A percentile compares a stretch with the other conserved stretches of the same genome.
phyloP scores from a whole-genome alignment of 129 eudicot genomes.

The Arctium minus region DNA sequence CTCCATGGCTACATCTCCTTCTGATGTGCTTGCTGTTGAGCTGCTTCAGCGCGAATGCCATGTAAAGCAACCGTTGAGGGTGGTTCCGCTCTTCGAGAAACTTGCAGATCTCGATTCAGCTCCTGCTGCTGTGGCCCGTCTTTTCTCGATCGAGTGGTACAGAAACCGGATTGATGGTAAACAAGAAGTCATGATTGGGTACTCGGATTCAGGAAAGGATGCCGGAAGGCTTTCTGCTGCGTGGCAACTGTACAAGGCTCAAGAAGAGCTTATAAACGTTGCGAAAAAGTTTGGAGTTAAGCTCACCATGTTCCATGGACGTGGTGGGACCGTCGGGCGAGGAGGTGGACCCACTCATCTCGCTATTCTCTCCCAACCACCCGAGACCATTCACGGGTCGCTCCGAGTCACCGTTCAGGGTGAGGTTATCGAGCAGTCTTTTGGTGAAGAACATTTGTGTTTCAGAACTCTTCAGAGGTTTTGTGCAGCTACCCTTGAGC shows the following conservation, averaged over 20 bases:
- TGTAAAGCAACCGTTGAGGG: constrained; percentile 73
- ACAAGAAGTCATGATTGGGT: constrained; percentile 99
- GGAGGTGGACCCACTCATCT: constrained; percentile 99
- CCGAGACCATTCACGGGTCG: constrained; percentile 88
- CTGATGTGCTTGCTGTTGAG: constrained; percentile 96
- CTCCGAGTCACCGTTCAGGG: constrained; percentile 98
- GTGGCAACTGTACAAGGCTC: constrained; percentile 96
- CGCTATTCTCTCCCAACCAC: constrained; percentile 96
- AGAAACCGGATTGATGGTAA: constrained; percentile 78
- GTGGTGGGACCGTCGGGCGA: constrained; percentile 98
- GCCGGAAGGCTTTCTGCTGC: constrained; percentile 97
- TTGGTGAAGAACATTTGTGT: constrained; percentile 96
- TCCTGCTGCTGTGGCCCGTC: constrained; percentile 91
- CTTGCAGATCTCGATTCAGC: constrained; percentile 88
- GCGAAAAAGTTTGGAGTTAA: constrained; percentile 80
- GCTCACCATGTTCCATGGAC: constrained; percentile 96
- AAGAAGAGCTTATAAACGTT: constrained; percentile 89
- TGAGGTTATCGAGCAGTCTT: constrained; percentile 95
- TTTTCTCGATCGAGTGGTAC: constrained; percentile 96
- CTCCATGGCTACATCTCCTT: constrained; percentile 99
- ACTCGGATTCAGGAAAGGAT: constrained; percentile 97
- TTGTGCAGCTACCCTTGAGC: constrained; percentile 95
- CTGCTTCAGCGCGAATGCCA: constrained; percentile 96
- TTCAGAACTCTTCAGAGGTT: constrained; percentile 90
- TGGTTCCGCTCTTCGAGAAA: constrained; percentile 95